Conservation (phyloP, 78 protist species). For the Guillardia theta region DNA sequence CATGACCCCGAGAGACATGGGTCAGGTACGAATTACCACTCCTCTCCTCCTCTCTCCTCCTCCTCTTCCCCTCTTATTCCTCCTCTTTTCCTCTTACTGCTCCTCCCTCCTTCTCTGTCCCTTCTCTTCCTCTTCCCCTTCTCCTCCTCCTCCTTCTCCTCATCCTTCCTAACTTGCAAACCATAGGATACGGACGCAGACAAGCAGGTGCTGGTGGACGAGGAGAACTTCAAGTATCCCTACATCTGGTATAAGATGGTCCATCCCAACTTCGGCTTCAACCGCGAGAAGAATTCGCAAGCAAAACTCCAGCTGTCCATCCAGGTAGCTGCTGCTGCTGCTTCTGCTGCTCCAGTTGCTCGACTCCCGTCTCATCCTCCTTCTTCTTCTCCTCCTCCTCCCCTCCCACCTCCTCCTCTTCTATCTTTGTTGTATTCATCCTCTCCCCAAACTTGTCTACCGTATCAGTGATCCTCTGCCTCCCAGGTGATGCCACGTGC, state of each 20-base stretch:
- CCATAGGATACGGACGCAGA: not conserved
- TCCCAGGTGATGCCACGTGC: conserved; percentile 10
- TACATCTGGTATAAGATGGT: not conserved
- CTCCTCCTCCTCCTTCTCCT: not conserved
- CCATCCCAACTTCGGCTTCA: conserved; percentile 15
- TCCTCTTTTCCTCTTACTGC: not conserved
- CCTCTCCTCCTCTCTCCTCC: not conserved
- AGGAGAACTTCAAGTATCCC: not conserved
- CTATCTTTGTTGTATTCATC: not conserved
- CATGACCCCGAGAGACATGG: not conserved
- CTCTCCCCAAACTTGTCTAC: not conserved
- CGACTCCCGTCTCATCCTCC: not conserved
- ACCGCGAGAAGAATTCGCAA: not conserved
- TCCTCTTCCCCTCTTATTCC: not conserved
- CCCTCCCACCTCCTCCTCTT: no score
- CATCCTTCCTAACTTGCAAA: not conserved
- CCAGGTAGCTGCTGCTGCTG: not conserved
- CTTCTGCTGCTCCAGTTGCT: not conserved
- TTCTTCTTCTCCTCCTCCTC: not conserved
- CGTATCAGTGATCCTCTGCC: not conserved
- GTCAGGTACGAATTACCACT: not conserved
- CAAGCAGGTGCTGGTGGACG: not conserved
- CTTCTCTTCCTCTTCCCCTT: not conserved
- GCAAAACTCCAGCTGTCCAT: not conserved
- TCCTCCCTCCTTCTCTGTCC: not conserved